Evolutionary conservation across 352 stramenopile genomes (phyloP), one percentile per base, ranked within the genome.

Genomic region (Globisporangium heterothallicum): DNA sequence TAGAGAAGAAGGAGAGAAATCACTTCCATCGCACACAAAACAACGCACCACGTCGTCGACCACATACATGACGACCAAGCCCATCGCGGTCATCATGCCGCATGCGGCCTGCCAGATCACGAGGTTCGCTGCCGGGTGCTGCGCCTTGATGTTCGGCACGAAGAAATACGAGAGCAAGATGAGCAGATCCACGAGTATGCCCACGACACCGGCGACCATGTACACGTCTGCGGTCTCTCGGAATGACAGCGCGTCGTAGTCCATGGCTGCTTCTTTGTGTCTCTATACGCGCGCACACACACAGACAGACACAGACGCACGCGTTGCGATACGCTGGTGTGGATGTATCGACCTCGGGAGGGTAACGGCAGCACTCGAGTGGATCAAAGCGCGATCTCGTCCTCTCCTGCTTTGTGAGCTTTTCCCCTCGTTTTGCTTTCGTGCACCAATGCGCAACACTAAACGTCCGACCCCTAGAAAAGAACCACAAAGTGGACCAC

Each of bases 81-180:
- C 79, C 10, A 72, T 35, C 21, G 67, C 76, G 38, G 66, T 60
- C 61, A 94, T 72, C 45, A 89, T 61, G 0, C 72, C 76, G 42
- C 76, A 88, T 36, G 69, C 58, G 22, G 80, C 79, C 34, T 94
- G 83, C 80, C 80, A 94, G 53, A 86, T 60, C n/a, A 94, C 74
- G 53, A 94, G 66, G 32, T 80, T 54, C 2, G 78, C 83, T 10
- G 78, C 79, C 22, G 83, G 83, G 53, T 94, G 83, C 45, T 94
- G 83, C 51, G 75, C 74, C 41, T 83, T 82, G 64, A 94, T 82
- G 51, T 73, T 86, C 13, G 83, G 78, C 38, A 91, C 64, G 24
- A 84, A 59, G 29, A 88, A 66, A 48, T 82, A 94, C 9, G 83
- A 90, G 18, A 77, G 58, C 32, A 94, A 56, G 10, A 91, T 58